phyloP scores from a whole-genome alignment of 495 filamentous ascomycete genomes.

The Elaphomyces granulatus region DNA sequence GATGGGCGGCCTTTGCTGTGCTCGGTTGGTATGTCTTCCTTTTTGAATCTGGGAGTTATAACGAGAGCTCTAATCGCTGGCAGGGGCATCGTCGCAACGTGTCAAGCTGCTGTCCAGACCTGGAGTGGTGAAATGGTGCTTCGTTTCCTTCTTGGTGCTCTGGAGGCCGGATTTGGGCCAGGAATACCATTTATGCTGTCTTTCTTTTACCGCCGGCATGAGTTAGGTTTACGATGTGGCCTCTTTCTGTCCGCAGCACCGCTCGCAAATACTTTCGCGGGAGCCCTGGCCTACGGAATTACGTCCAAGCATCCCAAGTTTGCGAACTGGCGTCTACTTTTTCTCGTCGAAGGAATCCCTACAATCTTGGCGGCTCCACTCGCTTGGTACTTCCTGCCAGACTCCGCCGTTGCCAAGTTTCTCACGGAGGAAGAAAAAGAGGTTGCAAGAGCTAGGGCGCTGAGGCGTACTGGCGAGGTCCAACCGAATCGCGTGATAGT shows the following conservation, averaged over 20 bases:
- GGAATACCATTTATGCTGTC: conserved; percentile 58
- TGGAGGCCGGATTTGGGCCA: conserved; percentile 55
- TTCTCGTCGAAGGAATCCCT: conserved; percentile 72
- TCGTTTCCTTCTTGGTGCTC: conserved; percentile 51
- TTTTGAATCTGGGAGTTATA: neutral
- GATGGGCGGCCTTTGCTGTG: conserved; percentile 34
- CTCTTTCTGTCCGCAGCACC: conserved; percentile 68
- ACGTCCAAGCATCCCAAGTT: conserved; percentile 52
- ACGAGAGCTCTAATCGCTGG: neutral
- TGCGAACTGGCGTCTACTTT: conserved; percentile 66
- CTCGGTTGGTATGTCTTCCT: conserved; percentile 30
- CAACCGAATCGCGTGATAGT: conserved; percentile 38
- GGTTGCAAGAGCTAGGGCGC: conserved; percentile 47
- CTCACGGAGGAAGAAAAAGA: conserved; percentile 55
- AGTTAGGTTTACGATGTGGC: conserved; percentile 62
- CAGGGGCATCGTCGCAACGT: conserved; percentile 43
- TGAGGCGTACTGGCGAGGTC: conserved; percentile 48
- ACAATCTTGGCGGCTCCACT: conserved; percentile 49
- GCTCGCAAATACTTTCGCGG: conserved; percentile 69
- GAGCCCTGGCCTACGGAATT: conserved; percentile 72
- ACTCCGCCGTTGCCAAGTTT: conserved; percentile 52
- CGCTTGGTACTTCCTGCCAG: conserved; percentile 57
- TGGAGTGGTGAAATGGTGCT: conserved; percentile 53
- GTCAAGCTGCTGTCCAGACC: conserved; percentile 44
- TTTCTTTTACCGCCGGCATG: conserved; percentile 72